A percentile compares a stretch with the other conserved stretches of the same genome.
Evolutionary conservation across 192 early-diverging fungal genomes (phyloP).

Genomic region (Coemansia sp.): DNA sequence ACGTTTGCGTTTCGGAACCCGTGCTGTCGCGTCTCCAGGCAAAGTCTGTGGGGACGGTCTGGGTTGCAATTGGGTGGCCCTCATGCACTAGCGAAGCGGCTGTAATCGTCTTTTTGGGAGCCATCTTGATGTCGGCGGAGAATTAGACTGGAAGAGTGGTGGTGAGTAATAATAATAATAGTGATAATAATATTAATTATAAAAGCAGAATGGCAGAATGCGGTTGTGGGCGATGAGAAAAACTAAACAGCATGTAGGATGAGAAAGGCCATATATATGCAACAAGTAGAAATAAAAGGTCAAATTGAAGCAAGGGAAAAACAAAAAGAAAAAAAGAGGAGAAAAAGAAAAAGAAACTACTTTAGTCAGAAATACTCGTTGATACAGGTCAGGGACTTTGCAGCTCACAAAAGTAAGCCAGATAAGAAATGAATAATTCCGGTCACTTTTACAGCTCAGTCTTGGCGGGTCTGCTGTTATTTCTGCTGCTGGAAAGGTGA

Average conservation of each 20-base stretch:
- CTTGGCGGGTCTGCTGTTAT: background rate
- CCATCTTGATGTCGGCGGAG: slow-evolving; percentile 27
- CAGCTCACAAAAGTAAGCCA: background rate
- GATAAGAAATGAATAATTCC: background rate
- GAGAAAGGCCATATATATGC: slow-evolving; percentile 3
- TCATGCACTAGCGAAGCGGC: slow-evolving; percentile 53
- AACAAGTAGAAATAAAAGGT: background rate
- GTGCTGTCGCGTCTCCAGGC: slow-evolving; percentile 72
- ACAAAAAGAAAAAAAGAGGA: slow-evolving; percentile 7
- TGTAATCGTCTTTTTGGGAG: slow-evolving; percentile 49
- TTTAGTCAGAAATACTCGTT: background rate
- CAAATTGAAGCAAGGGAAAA: background rate
- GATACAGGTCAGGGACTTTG: background rate
- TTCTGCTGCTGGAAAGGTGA: background rate
- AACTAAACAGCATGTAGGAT: background rate
- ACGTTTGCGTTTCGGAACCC: slow-evolving; percentile 87
- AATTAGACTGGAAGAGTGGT: slow-evolving; percentile 5
- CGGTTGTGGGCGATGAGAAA: slow-evolving; percentile 1
- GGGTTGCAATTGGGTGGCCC: slow-evolving; percentile 51
- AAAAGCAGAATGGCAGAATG: background rate
- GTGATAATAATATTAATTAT: slow-evolving; percentile 1
- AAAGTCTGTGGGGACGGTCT: slow-evolving; percentile 61
- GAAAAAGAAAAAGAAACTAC: background rate
- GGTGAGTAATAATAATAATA: slow-evolving; percentile 4
- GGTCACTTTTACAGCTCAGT: background rate